These are phyloP conservation scores for Mycena vitilis DNA, from an alignment of 768 basidiomycete genomes.

Conservation along the genomic window DNA sequence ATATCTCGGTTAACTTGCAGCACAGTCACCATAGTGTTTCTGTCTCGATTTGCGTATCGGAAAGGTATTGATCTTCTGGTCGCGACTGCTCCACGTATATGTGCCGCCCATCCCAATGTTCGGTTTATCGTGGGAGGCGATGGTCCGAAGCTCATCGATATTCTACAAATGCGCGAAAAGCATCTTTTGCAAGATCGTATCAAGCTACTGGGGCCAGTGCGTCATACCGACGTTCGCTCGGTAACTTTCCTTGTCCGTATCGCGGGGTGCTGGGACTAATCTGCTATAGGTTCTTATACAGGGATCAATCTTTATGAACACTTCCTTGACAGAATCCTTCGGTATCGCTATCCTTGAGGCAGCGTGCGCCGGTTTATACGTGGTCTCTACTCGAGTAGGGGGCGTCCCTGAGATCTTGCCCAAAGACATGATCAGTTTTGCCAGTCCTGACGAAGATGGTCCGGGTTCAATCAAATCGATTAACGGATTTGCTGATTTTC, in stretches of 20 bases:
- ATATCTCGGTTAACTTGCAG: not conserved
- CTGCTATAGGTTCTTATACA: conserved; percentile 76
- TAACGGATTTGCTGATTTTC: not conserved
- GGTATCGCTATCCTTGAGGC: conserved; percentile 99
- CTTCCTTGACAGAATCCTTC: conserved; percentile 95
- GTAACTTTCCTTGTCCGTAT: conserved; percentile 50
- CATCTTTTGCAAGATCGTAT: conserved; percentile 91
- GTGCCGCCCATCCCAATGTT: conserved; percentile 85
- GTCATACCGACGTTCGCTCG: conserved; percentile 83
- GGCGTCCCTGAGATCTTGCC: conserved; percentile 97
- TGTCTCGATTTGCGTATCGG: conserved; percentile 92
- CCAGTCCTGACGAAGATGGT: conserved; percentile 95
- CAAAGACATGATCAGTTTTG: conserved; percentile 94
- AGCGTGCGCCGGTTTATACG: conserved; percentile 92
- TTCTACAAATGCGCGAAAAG: conserved; percentile 96
- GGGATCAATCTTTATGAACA: conserved; percentile 94
- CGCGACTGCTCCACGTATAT: conserved; percentile 91
- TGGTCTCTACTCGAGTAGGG: conserved; percentile 94
- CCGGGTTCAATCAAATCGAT: conserved; percentile 38
- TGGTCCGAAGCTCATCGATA: conserved; percentile 93
- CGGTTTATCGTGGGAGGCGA: conserved; percentile 93
- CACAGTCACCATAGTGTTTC: conserved; percentile 91
- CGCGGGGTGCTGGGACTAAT: not conserved
- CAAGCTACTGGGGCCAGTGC: conserved; percentile 86
- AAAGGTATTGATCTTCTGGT: conserved; percentile 98